These are phyloP conservation scores for Blepharisma stoltei DNA, from an alignment of 73 alveolate genomes.

Conservation along the genomic window DNA sequence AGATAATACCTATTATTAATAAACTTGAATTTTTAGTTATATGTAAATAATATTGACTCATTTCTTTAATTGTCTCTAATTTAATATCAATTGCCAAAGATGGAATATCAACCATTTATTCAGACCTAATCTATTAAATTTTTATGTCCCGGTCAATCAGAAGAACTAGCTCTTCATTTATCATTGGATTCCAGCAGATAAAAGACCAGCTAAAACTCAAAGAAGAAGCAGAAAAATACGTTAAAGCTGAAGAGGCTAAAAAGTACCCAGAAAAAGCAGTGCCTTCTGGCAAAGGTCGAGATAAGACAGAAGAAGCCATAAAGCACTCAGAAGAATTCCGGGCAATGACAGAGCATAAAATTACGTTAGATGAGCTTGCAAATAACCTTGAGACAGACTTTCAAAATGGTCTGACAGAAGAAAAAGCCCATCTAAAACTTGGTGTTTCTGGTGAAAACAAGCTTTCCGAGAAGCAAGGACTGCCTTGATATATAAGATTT, in stretches of 20 bases:
- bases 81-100: too few species aligned
- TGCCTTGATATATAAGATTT: slow-evolving; percentile 68
- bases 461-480: slow-evolving; percentile 71
- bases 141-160: neutral
- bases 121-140: too few species aligned
- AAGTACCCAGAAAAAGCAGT: slow-evolving; percentile 4
- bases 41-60: too few species aligned
- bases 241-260: neutral
- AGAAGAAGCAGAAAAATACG: slow-evolving; percentile 10
- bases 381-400: slow-evolving; percentile 50
- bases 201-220: neutral
- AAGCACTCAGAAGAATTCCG: slow-evolving; percentile 45
- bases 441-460: slow-evolving; percentile 58
- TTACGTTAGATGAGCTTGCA: slow-evolving; percentile 58
- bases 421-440: slow-evolving; percentile 48
- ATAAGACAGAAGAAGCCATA: neutral
- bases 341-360: slow-evolving; percentile 64
- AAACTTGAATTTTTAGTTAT: too few species aligned
- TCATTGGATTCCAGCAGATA: slow-evolving; percentile 18
- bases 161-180: neutral
- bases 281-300: too few species aligned
- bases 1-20: slow-evolving; percentile 10
- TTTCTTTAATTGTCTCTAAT: too few species aligned
- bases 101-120: too few species aligned
- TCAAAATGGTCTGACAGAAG: slow-evolving; percentile 66